These are phyloP conservation scores for Thielaviopsis musarum DNA, from an alignment of 2,329 filamentous ascomycete genomes.

Conservation along the genomic window DNA sequence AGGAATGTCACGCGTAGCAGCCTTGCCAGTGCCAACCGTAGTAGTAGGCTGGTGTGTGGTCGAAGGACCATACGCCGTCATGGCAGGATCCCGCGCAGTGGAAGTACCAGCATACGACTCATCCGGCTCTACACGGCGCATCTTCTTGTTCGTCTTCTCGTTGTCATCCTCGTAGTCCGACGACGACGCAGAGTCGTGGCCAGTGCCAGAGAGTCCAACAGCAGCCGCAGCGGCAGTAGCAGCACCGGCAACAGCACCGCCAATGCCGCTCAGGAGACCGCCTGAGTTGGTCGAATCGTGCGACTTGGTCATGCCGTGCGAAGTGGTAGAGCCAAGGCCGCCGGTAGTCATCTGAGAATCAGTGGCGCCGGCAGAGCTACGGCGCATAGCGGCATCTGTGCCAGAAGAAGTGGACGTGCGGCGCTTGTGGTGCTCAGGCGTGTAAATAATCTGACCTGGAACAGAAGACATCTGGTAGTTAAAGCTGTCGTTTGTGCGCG, in stretches of 20 bases:
- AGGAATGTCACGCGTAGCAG: not conserved
- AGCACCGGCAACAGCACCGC: slow-evolving; percentile 11
- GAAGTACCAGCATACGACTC: not conserved
- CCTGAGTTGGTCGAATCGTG: not conserved
- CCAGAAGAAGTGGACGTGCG: slow-evolving; percentile 4
- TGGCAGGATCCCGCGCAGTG: not conserved
- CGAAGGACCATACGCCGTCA: not conserved
- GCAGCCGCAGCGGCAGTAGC: slow-evolving; percentile 9
- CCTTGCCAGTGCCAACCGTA: not conserved
- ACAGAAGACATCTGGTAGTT: slow-evolving; percentile 6
- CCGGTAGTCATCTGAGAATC: not conserved
- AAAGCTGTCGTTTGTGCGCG: slow-evolving; percentile 3
- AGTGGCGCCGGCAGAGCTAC: not conserved
- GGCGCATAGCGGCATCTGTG: not conserved
- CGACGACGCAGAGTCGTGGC: not conserved
- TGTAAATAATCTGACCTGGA: slow-evolving; percentile 9
- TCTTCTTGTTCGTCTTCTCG: not conserved
- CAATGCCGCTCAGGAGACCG: slow-evolving; percentile 7
- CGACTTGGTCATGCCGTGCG: not conserved
- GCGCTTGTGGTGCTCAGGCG: slow-evolving; percentile 3
- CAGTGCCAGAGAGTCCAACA: slow-evolving; percentile 3
- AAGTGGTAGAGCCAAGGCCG: not conserved
- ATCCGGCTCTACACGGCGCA: not conserved
- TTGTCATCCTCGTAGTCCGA: not conserved
- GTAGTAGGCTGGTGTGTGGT: not conserved